These are phyloP conservation scores for Aspergillus awamori DNA, from an alignment of 2,329 filamentous ascomycete species.

Conservation along the genomic window DNA sequence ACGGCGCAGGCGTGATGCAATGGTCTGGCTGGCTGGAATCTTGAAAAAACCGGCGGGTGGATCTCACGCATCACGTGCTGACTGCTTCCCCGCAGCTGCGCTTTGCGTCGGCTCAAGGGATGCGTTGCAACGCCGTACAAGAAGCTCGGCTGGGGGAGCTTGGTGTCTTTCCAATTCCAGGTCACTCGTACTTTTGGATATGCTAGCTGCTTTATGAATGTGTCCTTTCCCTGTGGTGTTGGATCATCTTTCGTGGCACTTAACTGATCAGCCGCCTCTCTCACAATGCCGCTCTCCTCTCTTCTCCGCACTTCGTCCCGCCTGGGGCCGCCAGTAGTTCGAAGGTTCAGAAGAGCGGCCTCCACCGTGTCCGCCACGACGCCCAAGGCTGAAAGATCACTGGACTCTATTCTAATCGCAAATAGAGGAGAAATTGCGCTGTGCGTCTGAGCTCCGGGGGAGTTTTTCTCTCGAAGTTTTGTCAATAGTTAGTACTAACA, in stretches of 20 bases:
- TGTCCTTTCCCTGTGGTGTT: conserved; percentile 13
- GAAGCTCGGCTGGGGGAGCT: conserved; percentile 11
- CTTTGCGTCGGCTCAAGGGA: conserved; percentile 41
- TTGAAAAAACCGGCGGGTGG: conserved; percentile 8
- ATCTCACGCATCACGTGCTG: conserved; percentile 24
- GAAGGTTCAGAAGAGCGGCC: conserved; percentile 32
- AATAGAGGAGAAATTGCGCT: conserved; percentile 97
- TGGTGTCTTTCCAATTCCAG: not conserved
- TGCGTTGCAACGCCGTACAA: conserved; percentile 11
- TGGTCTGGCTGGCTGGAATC: not conserved
- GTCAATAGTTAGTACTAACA: conserved; percentile 6
- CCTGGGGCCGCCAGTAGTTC: conserved; percentile 34
- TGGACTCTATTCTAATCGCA: conserved; percentile 85
- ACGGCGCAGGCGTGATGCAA: not conserved
- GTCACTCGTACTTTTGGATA: conserved; percentile 6
- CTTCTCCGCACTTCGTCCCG: conserved; percentile 46
- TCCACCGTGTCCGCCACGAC: conserved; percentile 33
- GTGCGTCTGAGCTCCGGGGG: conserved; percentile 35
- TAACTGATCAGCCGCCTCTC: not conserved
- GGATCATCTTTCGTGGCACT: conserved; percentile 6
- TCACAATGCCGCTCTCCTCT: conserved; percentile 40
- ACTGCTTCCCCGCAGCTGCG: conserved; percentile 40
- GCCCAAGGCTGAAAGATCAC: conserved; percentile 37
- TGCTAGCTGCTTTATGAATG: conserved; percentile 12
- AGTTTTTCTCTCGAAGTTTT: not conserved